Conservation (phyloP, 495 filamentous ascomycete genomes). For the Staphylotrichum longicolle region DNA sequence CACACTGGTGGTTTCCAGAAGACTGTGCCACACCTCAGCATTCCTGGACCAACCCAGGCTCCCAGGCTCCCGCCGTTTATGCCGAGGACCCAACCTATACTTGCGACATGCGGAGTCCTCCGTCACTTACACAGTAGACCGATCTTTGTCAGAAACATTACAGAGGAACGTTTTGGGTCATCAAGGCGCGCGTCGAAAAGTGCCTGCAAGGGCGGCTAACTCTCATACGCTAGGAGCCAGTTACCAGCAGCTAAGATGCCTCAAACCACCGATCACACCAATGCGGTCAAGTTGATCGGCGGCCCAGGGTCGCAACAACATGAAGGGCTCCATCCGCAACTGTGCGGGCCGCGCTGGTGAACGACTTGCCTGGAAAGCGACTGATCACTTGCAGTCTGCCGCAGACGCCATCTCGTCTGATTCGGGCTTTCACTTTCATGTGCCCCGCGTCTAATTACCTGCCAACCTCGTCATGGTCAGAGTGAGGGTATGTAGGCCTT, state of each 20-base stretch:
- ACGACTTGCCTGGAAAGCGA: too few species aligned
- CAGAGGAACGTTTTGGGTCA: too few species aligned
- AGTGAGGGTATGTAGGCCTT: background rate
- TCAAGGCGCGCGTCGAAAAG: too few species aligned
- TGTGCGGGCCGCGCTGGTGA: too few species aligned
- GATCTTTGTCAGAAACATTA: background rate
- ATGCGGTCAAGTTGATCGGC: slow-evolving; percentile 7
- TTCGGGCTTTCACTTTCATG: background rate
- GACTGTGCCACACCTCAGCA: background rate
- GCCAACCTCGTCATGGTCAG: background rate
- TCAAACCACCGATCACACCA: background rate
- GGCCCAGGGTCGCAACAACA: slow-evolving; percentile 1
- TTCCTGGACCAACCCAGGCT: background rate
- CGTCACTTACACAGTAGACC: background rate
- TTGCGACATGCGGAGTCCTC: too few species aligned
- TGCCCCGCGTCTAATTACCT: background rate
- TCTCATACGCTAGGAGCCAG: too few species aligned
- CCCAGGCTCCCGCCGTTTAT: background rate
- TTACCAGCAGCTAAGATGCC: background rate
- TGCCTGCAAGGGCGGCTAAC: background rate
- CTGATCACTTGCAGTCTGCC: too few species aligned
- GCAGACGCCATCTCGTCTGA: too few species aligned
- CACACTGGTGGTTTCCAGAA: background rate
- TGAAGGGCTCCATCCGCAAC: background rate
- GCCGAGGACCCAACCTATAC: background rate